phyloP scores from a whole-genome alignment of 169 alveolate genomes.

The Plasmodium blacklocki region DNA sequence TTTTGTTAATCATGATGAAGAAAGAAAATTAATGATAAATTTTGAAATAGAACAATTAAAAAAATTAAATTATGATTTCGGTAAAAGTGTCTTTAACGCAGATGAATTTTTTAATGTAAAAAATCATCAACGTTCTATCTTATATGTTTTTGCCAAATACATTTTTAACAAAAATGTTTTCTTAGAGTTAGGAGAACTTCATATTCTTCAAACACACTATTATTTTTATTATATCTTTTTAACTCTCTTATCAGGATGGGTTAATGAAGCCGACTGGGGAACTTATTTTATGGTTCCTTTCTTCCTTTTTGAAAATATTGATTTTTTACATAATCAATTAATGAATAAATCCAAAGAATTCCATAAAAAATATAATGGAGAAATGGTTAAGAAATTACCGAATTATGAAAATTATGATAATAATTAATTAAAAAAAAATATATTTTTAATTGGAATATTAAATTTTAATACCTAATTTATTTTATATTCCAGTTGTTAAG shows the following conservation, averaged over 20 bases:
- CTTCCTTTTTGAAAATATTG: conserved; percentile 30
- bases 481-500: no score
- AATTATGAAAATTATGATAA: background rate
- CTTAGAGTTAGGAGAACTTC: conserved; percentile 47
- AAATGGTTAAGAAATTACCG: conserved; percentile 27
- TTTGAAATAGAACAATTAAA: conserved; percentile 49
- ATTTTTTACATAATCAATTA: conserved; percentile 38
- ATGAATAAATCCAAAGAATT: conserved; percentile 42
- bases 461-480: no score
- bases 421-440: no score
- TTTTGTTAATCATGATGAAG: conserved; percentile 39
- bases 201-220: conserved; percentile 62
- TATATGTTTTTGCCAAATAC: conserved; percentile 39
- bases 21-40: conserved; percentile 20
- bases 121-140: conserved; percentile 28
- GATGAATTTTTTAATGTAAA: conserved; percentile 42
- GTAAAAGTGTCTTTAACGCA: conserved; percentile 38
- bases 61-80: conserved; percentile 53
- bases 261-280: conserved; percentile 74
- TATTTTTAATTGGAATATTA: no score
- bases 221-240: conserved; percentile 67
- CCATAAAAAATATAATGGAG: conserved; percentile 41
- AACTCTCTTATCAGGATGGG: conserved; percentile 72
- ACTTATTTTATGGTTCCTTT: conserved; percentile 37
- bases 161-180: conserved; percentile 44